Conservation (phyloP, 257 asterid genomes). For the Gentiana dahurica region DNA sequence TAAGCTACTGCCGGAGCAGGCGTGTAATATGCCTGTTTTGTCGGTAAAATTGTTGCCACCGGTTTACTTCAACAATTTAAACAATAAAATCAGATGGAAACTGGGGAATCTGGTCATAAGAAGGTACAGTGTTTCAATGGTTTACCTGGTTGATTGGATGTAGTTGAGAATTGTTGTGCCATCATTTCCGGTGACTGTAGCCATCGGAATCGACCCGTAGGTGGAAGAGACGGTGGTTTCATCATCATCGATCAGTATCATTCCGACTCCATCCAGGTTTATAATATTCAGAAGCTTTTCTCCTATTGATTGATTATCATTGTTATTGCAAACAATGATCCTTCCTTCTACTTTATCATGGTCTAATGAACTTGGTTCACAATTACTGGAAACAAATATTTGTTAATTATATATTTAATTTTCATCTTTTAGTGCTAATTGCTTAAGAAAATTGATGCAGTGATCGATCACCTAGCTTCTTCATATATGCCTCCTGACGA, state of each 20-base stretch:
- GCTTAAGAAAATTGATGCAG: neutral
- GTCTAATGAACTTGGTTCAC: constrained; percentile 37
- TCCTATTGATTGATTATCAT: constrained; percentile 20
- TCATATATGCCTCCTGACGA: too few relatives aligned
- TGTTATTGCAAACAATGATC: constrained; percentile 36
- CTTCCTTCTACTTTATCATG: constrained; percentile 42
- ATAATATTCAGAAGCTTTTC: constrained; percentile 14
- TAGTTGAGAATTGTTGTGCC: constrained; percentile 35
- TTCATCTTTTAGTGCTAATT: too few relatives aligned
- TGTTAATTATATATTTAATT: too few relatives aligned
- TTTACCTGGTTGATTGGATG: constrained; percentile 49
- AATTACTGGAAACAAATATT: constrained; percentile 24
- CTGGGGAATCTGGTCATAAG: neutral
- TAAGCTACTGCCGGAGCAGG: constrained; percentile 61
- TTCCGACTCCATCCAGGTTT: constrained; percentile 44
- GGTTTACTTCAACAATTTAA: constrained; percentile 24
- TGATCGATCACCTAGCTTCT: too few relatives aligned
- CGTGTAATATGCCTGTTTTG: constrained; percentile 24
- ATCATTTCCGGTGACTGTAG: constrained; percentile 31
- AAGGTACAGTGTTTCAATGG: too few relatives aligned
- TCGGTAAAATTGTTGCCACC: constrained; percentile 52
- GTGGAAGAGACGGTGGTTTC: constrained; percentile 25
- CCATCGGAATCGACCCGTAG: constrained; percentile 21
- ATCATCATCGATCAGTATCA: constrained; percentile 27
- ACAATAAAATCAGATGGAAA: too few relatives aligned